These are phyloP conservation scores for Odontarrhena argentea DNA, from an alignment of 345 rosid species.

Conservation along the genomic window DNA sequence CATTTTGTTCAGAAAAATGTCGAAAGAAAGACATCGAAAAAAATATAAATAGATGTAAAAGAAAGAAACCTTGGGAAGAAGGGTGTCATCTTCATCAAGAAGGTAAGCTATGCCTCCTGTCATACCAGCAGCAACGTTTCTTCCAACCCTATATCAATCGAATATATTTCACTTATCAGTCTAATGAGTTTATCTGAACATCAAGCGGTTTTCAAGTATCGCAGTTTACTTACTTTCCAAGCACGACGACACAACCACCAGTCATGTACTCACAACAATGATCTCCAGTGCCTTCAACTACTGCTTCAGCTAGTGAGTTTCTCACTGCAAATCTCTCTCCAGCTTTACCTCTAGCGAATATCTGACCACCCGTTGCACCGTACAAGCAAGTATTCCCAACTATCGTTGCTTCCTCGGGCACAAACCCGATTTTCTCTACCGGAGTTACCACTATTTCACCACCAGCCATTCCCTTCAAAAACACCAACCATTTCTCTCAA, in stretches of 20 bases:
- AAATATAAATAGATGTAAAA: constrained; percentile 9
- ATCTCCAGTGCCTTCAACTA: constrained; percentile 98
- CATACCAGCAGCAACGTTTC: constrained; percentile 99
- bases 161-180: constrained; percentile 15
- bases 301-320: constrained; percentile 96
- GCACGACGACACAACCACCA: constrained; percentile 92
- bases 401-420: constrained; percentile 89
- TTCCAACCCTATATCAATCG: constrained; percentile 73
- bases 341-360: constrained; percentile 93
- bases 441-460: constrained; percentile 93
- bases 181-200: background rate
- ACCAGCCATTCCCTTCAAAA: constrained; percentile 93
- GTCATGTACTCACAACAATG: constrained; percentile 99
- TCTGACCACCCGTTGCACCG: constrained; percentile 97
- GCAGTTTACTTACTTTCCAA: constrained; percentile 82
- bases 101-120: constrained; percentile 96
- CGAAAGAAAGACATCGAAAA: background rate
- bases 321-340: constrained; percentile 99
- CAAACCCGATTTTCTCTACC: constrained; percentile 72
- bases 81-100: constrained; percentile 85
- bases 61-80: constrained; percentile 76
- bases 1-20: constrained; percentile 7
- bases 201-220: background rate
- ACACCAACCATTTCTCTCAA: constrained; percentile 21
- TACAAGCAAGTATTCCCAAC: constrained; percentile 97